Conservation (phyloP, 2,329 filamentous ascomycete species). For the Calcarisporium arbuscula region DNA sequence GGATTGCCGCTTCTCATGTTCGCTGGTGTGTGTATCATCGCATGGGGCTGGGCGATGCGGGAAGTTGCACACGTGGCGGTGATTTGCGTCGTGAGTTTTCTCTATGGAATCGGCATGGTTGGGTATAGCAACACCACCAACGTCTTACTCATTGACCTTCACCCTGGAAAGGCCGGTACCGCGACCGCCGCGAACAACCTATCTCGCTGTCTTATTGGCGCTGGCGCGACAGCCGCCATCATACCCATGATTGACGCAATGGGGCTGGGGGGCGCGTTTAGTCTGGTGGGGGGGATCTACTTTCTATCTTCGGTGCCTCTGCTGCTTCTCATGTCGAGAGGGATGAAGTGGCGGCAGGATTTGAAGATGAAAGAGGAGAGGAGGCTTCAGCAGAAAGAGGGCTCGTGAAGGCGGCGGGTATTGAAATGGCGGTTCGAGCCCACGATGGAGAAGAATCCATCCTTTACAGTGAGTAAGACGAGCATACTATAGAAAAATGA, state of each 20-base stretch:
- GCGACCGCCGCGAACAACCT: constrained; percentile 53
- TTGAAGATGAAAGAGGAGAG: constrained; percentile 20
- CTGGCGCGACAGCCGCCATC: constrained; percentile 44
- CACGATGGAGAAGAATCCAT: too few relatives aligned
- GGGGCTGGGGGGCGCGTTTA: constrained; percentile 46
- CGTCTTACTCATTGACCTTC: constrained; percentile 49
- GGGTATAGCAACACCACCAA: constrained; percentile 48
- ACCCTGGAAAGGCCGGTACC: constrained; percentile 44
- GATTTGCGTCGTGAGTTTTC: constrained; percentile 38
- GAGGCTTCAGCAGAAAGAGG: constrained; percentile 13
- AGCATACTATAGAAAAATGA: too few relatives aligned
- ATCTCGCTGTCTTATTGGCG: constrained; percentile 48
- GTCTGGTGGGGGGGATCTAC: constrained; percentile 37
- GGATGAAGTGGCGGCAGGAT: constrained; percentile 36
- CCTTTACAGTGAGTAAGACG: too few relatives aligned
- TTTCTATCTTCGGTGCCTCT: constrained; percentile 33
- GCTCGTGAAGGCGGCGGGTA: too few relatives aligned
- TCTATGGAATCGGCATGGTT: constrained; percentile 43
- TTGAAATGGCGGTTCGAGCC: too few relatives aligned
- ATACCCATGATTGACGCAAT: constrained; percentile 44
- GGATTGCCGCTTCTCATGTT: constrained; percentile 46
- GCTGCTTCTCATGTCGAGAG: constrained; percentile 33
- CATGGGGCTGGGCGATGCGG: constrained; percentile 49
- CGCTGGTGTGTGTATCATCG: constrained; percentile 37
- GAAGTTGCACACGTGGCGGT: constrained; percentile 35